Evolutionary conservation across 192 early-diverging fungal genomes (phyloP), one percentile per base, ranked within the genome.

Genomic region (Coemansia sp.): DNA sequence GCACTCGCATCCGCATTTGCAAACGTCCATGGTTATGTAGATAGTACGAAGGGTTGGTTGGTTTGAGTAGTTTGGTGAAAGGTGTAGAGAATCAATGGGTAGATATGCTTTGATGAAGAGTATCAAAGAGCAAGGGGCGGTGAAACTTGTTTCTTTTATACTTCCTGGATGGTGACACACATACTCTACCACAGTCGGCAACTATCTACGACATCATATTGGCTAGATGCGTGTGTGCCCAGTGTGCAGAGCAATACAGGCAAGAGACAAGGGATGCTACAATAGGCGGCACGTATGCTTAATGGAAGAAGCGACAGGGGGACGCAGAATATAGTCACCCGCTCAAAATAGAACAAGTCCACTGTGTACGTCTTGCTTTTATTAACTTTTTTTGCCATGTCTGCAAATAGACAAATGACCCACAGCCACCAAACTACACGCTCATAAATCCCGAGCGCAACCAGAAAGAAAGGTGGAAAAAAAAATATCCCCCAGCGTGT

Each of bases 341-440:
- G 55, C 15, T 34, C 55, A 5, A 58, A 34, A 58, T 34, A 58
- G 55, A 34, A 58, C 55, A 58, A 58, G 55, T 58, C 55, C 15
- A 12, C 29, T 58, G 55, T n/a, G 55, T 32, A 29, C 9, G 15
- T 58, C 55, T 17, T 58, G 55, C 55, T 58, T 58, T 58, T 58
- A 58, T 58, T 58, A 34, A 58, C 15, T 24, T 24, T 58, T 29
- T 56, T 20, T 55, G 51, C 12, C 8, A 27, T 13, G 32, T 32
- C 55, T 32, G 29, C 55, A 58, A 58, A 31, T 58, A 58, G 55
- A 7, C 55, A 58, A n/a, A 58, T 58, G 55, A 58, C 55, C 55
- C n/a, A 11, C 46, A 4, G 46, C 46, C 46, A 48, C 46, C 46
- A 48, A 46, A 48, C 5, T 48, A 48, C 46, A 48, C 46, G 46